A percentile compares a stretch with the other conserved stretches of the same genome.
phyloP scores from a whole-genome alignment of 2,329 filamentous ascomycete genomes.

The Emydomyces testavorans region DNA sequence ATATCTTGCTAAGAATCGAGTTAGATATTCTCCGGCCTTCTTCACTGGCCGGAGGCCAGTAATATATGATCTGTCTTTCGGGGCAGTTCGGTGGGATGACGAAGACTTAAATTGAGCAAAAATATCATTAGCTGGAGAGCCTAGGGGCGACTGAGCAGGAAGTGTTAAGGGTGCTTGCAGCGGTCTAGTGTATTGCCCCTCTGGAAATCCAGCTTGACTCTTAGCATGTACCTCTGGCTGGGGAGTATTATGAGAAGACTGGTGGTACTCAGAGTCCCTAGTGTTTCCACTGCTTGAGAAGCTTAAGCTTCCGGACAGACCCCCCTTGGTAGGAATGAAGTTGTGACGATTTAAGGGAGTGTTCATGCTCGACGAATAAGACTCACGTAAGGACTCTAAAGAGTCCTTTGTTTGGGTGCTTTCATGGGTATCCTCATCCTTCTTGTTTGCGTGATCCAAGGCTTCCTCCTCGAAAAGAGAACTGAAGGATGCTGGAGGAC shows the following conservation, averaged over 20 bases:
- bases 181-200: no score
- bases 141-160: background rate
- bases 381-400: background rate
- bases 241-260: no score
- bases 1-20: constrained; percentile 3
- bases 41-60: background rate
- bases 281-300: background rate
- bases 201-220: no score
- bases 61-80: background rate
- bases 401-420: background rate
- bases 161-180: no score
- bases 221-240: no score
- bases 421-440: background rate
- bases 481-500: background rate
- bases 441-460: background rate
- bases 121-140: background rate
- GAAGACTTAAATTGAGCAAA: background rate
- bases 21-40: background rate
- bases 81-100: background rate
- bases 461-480: constrained; percentile 2
- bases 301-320: background rate
- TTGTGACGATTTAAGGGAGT: background rate
- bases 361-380: background rate
- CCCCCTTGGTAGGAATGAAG: background rate
- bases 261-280: no score